A percentile compares a stretch with the other conserved stretches of the same genome.
These are phyloP conservation scores for Fusarium xyrophilum DNA, from an alignment of 2,329 filamentous ascomycete genomes.

Conservation along the genomic window DNA sequence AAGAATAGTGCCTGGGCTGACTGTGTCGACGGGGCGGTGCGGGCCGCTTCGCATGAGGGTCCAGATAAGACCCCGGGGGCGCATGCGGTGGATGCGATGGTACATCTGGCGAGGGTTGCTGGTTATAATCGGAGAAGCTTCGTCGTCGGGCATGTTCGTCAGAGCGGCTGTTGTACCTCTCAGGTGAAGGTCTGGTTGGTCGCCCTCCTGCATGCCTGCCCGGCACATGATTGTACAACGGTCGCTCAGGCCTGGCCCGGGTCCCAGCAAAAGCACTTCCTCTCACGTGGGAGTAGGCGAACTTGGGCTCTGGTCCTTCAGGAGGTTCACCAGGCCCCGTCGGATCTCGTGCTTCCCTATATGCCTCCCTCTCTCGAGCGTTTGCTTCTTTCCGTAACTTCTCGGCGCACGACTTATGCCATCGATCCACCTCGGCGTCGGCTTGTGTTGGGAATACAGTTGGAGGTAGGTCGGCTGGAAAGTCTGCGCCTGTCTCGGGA, in stretches of 20 bases:
- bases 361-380: slow-evolving; percentile 46
- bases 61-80: slow-evolving; percentile 44
- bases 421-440: slow-evolving; percentile 81
- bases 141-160: slow-evolving; percentile 54
- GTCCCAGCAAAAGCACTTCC: slow-evolving; percentile 42
- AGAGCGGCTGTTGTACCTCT: slow-evolving; percentile 47
- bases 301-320: slow-evolving; percentile 45
- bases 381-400: slow-evolving; percentile 69
- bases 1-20: slow-evolving; percentile 55
- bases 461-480: slow-evolving; percentile 65
- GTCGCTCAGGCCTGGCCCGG: slow-evolving; percentile 43
- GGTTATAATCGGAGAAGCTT: slow-evolving; percentile 60
- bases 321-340: slow-evolving; percentile 43
- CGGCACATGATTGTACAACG: slow-evolving; percentile 52
- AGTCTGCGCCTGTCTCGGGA: slow-evolving; percentile 73
- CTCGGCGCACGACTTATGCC: slow-evolving; percentile 81
- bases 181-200: slow-evolving; percentile 46
- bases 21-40: slow-evolving; percentile 54
- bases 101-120: slow-evolving; percentile 45
- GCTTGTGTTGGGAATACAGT: slow-evolving; percentile 74
- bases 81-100: slow-evolving; percentile 41
- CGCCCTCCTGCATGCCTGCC: slow-evolving; percentile 46
- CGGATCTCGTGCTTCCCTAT: slow-evolving; percentile 24
- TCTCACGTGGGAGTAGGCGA: slow-evolving; percentile 48
- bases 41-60: slow-evolving; percentile 45